Conservation (phyloP, 345 rosid species). For the Hypericum perforatum region DNA sequence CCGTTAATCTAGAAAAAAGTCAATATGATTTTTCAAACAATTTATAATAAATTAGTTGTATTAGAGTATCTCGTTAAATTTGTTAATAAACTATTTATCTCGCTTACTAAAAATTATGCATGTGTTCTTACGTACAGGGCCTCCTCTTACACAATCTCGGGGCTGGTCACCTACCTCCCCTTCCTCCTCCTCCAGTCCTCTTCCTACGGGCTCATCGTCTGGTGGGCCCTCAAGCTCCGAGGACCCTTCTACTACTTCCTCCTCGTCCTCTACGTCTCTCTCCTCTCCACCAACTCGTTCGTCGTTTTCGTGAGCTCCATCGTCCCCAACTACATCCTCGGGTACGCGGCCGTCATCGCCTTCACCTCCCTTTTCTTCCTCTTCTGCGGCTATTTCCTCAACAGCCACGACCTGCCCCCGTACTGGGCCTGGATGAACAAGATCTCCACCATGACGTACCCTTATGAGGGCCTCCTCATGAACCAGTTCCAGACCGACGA, state of each 20-base stretch:
- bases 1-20: too few species aligned
- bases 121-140: too few species aligned
- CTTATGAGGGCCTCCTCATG: constrained; percentile 60
- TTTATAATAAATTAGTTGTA: too few species aligned
- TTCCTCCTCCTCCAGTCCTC: constrained; percentile 45
- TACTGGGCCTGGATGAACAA: constrained; percentile 73
- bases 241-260: constrained; percentile 45
- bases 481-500: constrained; percentile 36
- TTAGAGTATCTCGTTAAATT: too few species aligned
- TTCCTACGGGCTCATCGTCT: constrained; percentile 47
- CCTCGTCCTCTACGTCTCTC: constrained; percentile 43
- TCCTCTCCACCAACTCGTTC: constrained; percentile 59
- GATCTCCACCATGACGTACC: constrained; percentile 59
- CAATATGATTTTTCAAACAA: too few species aligned
- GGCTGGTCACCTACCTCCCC: constrained; percentile 51
- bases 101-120: too few species aligned
- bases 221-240: constrained; percentile 39
- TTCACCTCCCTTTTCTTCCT: constrained; percentile 60
- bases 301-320: constrained; percentile 65
- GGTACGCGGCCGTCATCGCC: constrained; percentile 57
- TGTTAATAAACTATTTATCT: too few species aligned
- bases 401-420: constrained; percentile 30
- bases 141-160: constrained; percentile 55
- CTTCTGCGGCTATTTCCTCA: constrained; percentile 60
- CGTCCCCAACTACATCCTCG: constrained; percentile 56